phyloP scores from a whole-genome alignment of 805 yeast genomes.

The Schwanniomyces polymorphus region DNA sequence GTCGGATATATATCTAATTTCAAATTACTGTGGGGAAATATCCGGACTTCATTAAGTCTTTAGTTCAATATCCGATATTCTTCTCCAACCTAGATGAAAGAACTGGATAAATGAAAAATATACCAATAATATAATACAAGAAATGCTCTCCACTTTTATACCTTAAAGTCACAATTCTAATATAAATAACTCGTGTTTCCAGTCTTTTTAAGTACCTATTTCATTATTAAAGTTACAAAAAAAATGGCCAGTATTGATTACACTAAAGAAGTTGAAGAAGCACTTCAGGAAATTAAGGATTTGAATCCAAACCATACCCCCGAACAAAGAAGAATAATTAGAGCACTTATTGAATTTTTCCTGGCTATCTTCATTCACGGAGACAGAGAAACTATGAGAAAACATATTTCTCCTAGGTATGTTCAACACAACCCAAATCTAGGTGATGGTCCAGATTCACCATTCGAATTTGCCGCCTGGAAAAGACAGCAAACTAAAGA shows the following conservation, averaged over 20 bases:
- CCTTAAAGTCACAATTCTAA: too few species aligned
- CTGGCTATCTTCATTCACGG: not conserved
- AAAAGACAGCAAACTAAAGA: constrained; percentile 1
- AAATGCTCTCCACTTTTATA: too few species aligned
- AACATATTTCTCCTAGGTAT: not conserved
- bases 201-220: too few species aligned
- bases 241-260: not conserved
- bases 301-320: not conserved
- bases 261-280: not conserved
- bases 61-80: too few species aligned
- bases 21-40: too few species aligned
- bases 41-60: too few species aligned
- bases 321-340: not conserved
- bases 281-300: not conserved
- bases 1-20: too few species aligned
- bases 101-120: too few species aligned
- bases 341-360: not conserved
- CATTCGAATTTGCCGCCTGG: not conserved
- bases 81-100: too few species aligned
- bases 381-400: not conserved
- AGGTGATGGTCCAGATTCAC: not conserved
- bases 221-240: not conserved
- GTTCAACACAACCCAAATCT: not conserved
- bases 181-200: too few species aligned
- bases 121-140: too few species aligned